Percentiles rank a stretch among this genome's conserved stretches.
Evolutionary conservation across 345 rosid species (phyloP).

Genomic region (Draba incana): DNA sequence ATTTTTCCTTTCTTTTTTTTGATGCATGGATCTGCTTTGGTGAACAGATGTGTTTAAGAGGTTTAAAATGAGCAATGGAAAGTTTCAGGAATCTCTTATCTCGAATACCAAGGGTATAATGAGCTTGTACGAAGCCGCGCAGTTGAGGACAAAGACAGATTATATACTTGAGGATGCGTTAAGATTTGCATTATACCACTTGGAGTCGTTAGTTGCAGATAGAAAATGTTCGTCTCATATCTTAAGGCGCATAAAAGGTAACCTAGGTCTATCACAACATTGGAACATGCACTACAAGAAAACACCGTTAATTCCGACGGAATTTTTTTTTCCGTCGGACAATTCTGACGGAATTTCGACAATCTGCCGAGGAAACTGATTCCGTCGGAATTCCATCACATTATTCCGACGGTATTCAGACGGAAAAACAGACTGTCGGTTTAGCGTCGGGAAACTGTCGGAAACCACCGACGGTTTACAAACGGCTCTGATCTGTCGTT

Average conservation of each 20-base stretch:
- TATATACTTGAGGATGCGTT: conserved; percentile 42
- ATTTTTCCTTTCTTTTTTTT: too few relatives aligned
- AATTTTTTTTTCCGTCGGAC: too few relatives aligned
- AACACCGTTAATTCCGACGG: too few relatives aligned
- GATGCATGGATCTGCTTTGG: background rate
- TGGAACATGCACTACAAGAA: too few relatives aligned
- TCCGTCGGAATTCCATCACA: too few relatives aligned
- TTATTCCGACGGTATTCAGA: too few relatives aligned
- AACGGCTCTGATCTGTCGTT: too few relatives aligned
- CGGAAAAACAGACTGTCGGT: too few relatives aligned
- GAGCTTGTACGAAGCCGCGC: conserved; percentile 49
- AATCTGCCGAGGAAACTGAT: too few relatives aligned
- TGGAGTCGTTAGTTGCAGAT: conserved; percentile 2
- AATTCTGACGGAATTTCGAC: too few relatives aligned
- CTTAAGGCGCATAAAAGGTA: background rate
- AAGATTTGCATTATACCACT: conserved; percentile 18
- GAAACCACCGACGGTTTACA: too few relatives aligned
- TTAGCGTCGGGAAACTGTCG: too few relatives aligned
- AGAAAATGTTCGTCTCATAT: background rate
- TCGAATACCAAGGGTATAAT: conserved; percentile 42
- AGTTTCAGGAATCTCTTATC: conserved; percentile 23
- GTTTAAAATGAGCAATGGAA: conserved; percentile 37
- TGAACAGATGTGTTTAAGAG: conserved; percentile 39
- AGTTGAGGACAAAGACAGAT: conserved; percentile 38
- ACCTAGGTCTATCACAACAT: background rate